phyloP scores from a whole-genome alignment of 139 green algal species.

The Coccomyxa sp. region DNA sequence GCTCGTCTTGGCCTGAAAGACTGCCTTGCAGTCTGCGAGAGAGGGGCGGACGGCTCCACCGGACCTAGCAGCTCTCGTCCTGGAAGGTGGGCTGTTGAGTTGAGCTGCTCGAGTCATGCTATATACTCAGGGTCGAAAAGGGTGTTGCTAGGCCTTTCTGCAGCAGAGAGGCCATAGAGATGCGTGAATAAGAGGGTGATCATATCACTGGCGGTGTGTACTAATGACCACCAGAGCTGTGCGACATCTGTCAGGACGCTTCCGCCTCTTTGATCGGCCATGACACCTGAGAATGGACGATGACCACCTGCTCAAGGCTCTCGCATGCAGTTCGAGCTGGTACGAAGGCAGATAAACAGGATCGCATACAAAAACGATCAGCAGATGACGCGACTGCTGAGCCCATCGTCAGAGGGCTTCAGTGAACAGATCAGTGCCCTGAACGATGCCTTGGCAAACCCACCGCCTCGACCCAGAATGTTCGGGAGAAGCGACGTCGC shows the following conservation, averaged over 20 bases:
- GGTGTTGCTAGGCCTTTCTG: too few relatives aligned
- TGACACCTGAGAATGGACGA: too few relatives aligned
- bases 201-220: too few relatives aligned
- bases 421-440: background rate
- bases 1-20: conserved; percentile 1
- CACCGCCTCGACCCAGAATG: background rate
- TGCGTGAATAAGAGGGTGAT: too few relatives aligned
- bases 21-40: conserved; percentile 1
- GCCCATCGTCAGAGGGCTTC: conserved; percentile 1
- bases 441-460: background rate
- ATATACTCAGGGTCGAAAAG: background rate
- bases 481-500: background rate
- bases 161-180: too few relatives aligned
- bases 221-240: too few relatives aligned
- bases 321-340: too few relatives aligned
- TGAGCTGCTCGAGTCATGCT: background rate
- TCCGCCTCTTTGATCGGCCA: too few relatives aligned
- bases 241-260: too few relatives aligned
- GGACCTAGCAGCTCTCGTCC: background rate
- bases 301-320: too few relatives aligned
- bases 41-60: background rate
- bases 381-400: conserved; percentile 1
- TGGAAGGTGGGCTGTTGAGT: background rate
- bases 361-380: too few relatives aligned
- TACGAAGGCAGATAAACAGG: too few relatives aligned